Percentiles rank a stretch among this genome's conserved stretches.
Conservation (phyloP, 2,329 filamentous ascomycete genomes). For the Beauveria pseudobassiana region DNA sequence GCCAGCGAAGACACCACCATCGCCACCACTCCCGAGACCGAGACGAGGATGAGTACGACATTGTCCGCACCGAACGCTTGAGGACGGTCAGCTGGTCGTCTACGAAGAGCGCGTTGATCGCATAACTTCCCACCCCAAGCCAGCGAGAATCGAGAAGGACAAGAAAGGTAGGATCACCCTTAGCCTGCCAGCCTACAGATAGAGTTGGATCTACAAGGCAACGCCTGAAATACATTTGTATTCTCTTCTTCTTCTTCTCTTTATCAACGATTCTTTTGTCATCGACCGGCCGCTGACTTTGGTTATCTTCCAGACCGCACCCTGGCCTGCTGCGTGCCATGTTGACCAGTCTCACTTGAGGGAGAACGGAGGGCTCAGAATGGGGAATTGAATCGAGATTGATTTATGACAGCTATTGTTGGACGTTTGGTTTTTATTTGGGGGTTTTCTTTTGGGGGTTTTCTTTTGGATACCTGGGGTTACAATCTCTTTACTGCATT, state of each 20-base stretch:
- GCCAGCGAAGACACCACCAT: slow-evolving; percentile 19
- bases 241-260: slow-evolving; percentile 17
- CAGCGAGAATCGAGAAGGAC: slow-evolving; percentile 73
- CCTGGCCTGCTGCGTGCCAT: slow-evolving; percentile 60
- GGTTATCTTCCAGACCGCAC: slow-evolving; percentile 42
- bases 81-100: slow-evolving; percentile 55
- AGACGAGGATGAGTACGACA: slow-evolving; percentile 37
- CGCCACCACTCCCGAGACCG: slow-evolving; percentile 18
- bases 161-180: slow-evolving; percentile 93
- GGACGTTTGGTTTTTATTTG: neutral
- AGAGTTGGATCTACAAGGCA: slow-evolving; percentile 33
- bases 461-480: slow-evolving; percentile 1
- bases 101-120: slow-evolving; percentile 54
- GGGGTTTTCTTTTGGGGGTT: too few species aligned
- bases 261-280: slow-evolving; percentile 9
- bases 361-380: neutral
- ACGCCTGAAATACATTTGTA: neutral
- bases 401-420: neutral
- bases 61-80: slow-evolving; percentile 49
- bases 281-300: slow-evolving; percentile 24
- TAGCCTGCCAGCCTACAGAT: slow-evolving; percentile 61
- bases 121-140: slow-evolving; percentile 43
- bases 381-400: neutral
- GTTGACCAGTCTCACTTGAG: slow-evolving; percentile 61
- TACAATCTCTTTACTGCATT: neutral